Percentiles rank a stretch among this genome's conserved stretches.
phyloP scores from a whole-genome alignment of 2,329 filamentous ascomycete genomes.

The Onygenales sp. region DNA sequence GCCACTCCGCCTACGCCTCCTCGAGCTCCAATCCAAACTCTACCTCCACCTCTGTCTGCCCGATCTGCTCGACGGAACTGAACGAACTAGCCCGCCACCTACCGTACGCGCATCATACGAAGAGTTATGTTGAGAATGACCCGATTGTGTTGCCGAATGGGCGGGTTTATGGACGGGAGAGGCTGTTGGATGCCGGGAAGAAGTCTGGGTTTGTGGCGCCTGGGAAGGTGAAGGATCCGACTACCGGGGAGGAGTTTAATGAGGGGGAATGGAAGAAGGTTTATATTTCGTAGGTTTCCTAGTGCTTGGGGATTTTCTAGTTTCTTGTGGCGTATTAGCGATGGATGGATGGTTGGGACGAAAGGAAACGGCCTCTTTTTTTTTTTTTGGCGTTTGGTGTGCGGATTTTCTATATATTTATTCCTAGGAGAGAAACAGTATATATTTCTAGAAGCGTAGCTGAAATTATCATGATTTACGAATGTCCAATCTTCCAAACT shows the following conservation, averaged over 20 bases:
- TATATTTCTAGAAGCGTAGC: neutral
- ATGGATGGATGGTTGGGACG: neutral
- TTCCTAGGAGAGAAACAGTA: neutral
- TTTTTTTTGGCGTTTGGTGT: neutral
- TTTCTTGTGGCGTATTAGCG: neutral
- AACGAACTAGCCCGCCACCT: constrained; percentile 83
- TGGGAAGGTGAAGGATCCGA: constrained; percentile 66
- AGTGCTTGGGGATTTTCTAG: neutral
- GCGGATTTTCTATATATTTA: neutral
- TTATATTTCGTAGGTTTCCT: constrained; percentile 60
- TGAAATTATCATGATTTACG: neutral
- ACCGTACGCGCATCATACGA: constrained; percentile 90
- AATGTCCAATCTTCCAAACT: neutral
- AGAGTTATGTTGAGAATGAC: constrained; percentile 84
- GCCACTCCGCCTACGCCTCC: constrained; percentile 60
- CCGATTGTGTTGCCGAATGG: constrained; percentile 80
- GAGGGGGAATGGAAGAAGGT: constrained; percentile 67
- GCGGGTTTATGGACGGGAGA: constrained; percentile 68
- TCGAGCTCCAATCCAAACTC: constrained; percentile 46
- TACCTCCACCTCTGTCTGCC: constrained; percentile 65
- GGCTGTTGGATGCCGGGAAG: constrained; percentile 64
- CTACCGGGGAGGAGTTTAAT: constrained; percentile 59
- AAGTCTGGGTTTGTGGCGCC: constrained; percentile 60
- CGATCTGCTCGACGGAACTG: constrained; percentile 90
- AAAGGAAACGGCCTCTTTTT: neutral